Evolutionary conservation across 768 basidiomycete species (phyloP), one percentile per base, ranked within the genome.

Genomic region (Sporobolomyces phaffii): DNA sequence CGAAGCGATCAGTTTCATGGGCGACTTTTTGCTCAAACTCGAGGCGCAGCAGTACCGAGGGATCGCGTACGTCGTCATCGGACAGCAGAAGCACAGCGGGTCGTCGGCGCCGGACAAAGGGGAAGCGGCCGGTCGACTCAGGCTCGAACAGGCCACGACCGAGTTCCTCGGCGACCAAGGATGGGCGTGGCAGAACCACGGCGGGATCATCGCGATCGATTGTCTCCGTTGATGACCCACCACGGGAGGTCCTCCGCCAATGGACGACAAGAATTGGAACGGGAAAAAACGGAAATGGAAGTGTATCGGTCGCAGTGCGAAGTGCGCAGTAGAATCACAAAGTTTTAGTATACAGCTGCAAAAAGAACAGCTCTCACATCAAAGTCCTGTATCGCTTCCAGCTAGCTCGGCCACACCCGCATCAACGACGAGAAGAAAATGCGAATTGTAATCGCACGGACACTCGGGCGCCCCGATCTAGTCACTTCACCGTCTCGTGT

Each of bases 71-170:
- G 80, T 90, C 24, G 82, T 99, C 48, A 90, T 98, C 9, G 94
- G 96, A 24, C 91, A 97, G 79, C 90, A 94, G 78, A 94, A 92
- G 78, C 94, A 97, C 77, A 91, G 90, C 1, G 93, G 89, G 3
- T 87, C 86, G n/a, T 90, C 93, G 75, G 91, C 93, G 74, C 79
- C 83, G 5, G 84, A 71, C 48, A 57, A 64, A 33, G 62, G 61
- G 6, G 66, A 68, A 49, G 69, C 64, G n/a, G 69, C 70, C 7
- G 73, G 66, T 1, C 54, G 68, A 22, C 36, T 68, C 2, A 49
- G 73, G 28, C 54, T 73, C 34, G 66, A 68, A 41, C 66, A 71
- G 33, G 73, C 73, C 15, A 68, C 64, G 59, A 63, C 70, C 44
- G 70, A 72, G 51, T 73, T 73, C 59, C 49, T 70, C 10, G 15